Base-by-base conservation (phyloP, 306 rosid genomes). In the Rubus idaeus region DNA sequence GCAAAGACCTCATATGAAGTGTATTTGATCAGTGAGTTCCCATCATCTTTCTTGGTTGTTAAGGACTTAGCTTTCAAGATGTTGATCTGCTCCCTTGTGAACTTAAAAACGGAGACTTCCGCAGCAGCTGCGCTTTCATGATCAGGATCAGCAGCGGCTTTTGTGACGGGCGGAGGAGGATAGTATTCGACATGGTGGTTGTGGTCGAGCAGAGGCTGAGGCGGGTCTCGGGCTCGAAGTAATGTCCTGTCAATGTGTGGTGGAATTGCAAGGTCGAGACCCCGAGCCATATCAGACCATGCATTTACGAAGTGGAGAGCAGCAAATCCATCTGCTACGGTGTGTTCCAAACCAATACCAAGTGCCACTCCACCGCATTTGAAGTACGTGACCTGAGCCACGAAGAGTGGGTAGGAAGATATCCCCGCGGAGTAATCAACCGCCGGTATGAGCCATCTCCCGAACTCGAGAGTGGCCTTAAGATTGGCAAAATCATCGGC, bases 241-340 rank as follows among this genome's bases (percentile, higher is more conserved):
- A 91, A 81, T 23, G 90, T 91, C 55, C 98, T 75, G 69, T 89
- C 90, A 21, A 91, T 84, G 81, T 85, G 85, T 0, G 98, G 98
- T 44, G 89, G 86, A 58, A 89, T 41, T 4, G 84, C 78, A 10
- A 89, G 82, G 70, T 91, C 95, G 10, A 88, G 69, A 44, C 98
- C 95, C 3, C 95, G 95, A 30, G 95, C 89, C 80, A 89, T 90
- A 75, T 93, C 95, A 6, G 97, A 84, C 98, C 98, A 93, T n/a
- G 97, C 53, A 45, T 89, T 93, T 40, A 93, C 83, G 45, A 93
- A 93, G 68, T 91, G 97, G 55, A 93, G 95, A 26, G 97, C 98
- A 16, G 98, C 85, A 68, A 84, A 90, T 7, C 98, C 98, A 71
- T 93, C 97, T 2, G 95, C 97, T 10, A 10, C 88, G 55, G 86